phyloP scores from a whole-genome alignment of 768 basidiomycete species.

The Kwoniella sp. region DNA sequence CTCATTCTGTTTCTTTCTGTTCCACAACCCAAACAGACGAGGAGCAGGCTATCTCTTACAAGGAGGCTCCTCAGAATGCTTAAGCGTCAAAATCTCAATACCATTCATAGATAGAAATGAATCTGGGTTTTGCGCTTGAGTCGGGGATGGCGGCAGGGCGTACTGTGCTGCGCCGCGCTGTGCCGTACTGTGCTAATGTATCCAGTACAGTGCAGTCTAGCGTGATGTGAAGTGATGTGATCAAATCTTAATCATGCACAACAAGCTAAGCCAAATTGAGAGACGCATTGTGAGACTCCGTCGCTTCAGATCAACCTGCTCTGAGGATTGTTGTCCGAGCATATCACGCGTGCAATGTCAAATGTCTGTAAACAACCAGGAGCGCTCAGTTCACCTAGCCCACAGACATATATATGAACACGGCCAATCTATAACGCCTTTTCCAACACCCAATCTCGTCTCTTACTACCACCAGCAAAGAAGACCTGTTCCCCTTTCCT shows the following conservation, averaged over 20 bases:
- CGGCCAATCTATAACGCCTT: conserved; percentile 17
- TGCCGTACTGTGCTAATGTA: neutral
- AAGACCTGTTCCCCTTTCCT: conserved; percentile 23
- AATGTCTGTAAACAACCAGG: no score
- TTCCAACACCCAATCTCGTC: conserved; percentile 22
- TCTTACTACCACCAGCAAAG: conserved; percentile 17
- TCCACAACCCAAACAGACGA: conserved; percentile 58
- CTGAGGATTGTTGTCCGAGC: no score
- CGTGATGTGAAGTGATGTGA: neutral
- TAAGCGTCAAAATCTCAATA: conserved; percentile 17
- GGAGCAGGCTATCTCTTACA: conserved; percentile 84
- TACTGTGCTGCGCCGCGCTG: neutral
- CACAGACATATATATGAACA: no score
- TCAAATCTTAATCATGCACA: neutral
- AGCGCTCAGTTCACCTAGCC: no score
- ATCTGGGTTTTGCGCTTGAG: neutral
- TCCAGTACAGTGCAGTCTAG: neutral
- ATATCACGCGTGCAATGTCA: no score
- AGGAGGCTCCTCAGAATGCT: conserved; percentile 80
- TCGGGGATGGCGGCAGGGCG: no score
- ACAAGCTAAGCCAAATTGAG: no score
- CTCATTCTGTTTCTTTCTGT: conserved; percentile 7
- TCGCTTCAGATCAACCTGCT: no score
- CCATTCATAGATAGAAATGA: conserved; percentile 2
- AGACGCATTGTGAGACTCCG: no score